Percentiles rank a stretch among this genome's conserved stretches.
These are phyloP conservation scores for Larix sibirica DNA, from an alignment of 83 land plant species.

Conservation along the genomic window DNA sequence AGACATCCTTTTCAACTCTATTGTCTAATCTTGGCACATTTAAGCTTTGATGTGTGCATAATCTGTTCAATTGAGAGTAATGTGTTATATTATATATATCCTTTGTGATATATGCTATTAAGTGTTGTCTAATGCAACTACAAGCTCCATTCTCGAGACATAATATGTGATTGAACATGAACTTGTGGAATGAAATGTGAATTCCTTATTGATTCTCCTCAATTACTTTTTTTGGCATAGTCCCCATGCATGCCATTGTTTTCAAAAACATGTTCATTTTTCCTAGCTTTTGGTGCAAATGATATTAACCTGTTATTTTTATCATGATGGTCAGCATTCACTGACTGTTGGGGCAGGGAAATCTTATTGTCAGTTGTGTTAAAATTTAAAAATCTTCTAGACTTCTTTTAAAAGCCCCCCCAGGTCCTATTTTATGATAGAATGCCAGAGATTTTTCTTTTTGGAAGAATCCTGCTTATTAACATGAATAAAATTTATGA, in stretches of 20 bases:
- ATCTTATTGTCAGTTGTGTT: neutral
- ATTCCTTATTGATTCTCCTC: no score
- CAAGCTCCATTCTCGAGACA: neutral
- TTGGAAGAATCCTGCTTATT: no score
- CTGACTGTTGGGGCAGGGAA: neutral
- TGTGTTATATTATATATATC: neutral
- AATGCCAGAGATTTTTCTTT: no score
- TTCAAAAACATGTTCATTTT: neutral
- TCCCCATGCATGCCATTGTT: neutral
- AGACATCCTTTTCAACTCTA: neutral
- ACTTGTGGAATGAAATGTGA: neutral
- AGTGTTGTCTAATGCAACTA: neutral
- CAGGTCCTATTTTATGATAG: no score
- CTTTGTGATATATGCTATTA: neutral
- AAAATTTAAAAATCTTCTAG: neutral
- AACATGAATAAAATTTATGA: no score
- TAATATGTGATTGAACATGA: neutral
- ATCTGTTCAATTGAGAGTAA: neutral
- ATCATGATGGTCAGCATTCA: neutral
- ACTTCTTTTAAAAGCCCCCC: neutral
- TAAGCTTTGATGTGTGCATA: neutral
- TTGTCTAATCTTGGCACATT: neutral
- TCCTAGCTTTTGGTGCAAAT: neutral
- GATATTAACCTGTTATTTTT: neutral
- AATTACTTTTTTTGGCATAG: neutral